Evolutionary conservation across 495 filamentous ascomycete genomes (phyloP), one percentile per base, ranked within the genome.

Genomic region (Amorphotheca resinae): DNA sequence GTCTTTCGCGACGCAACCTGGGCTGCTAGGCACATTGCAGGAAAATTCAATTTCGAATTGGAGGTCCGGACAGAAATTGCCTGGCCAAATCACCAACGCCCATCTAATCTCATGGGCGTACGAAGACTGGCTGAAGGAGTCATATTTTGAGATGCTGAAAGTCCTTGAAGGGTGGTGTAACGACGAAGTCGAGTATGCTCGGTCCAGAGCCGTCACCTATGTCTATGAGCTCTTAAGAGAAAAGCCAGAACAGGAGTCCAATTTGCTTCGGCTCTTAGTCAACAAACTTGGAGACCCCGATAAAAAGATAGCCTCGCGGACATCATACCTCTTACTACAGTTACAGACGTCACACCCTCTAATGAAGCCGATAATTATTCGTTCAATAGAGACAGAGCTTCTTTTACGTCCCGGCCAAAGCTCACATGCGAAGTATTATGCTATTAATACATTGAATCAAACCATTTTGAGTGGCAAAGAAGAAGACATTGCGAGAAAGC

Each of bases 211-310:
- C 11, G 66, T 96, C 12, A 87, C 83, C 38, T 89, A 89, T 41
- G 80, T 95, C 22, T 95, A 74, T 54, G 86, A 91, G 49, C 67
- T 98, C 11, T 69, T 98, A 22, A 86, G 82, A 58, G 87, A 91
- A 60, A 98, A 95, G 62, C 91, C 91, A 1, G 91, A 98, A 60
- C 93, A 98, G 57, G 91, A 98, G 61, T 80, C 87, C 25, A 98
- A 98, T 57, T 68, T 98, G 32, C 68, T 98, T 36, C 74, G 93
- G 32, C 66, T 98, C 26, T 59, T 98, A 38, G 85, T 95, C 31
- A 95, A 98, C 64, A 96, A 96, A 59, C 78, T 96, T 15, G 88
- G 91, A 49, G 91, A 98, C 55, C 80, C 77, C 1, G 81, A 89
- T 41, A 89, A 85, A 59, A 96, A 96, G 61, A 87, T 98, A 52